Base-by-base conservation (phyloP, 169 alveolate genomes). In the Babesia divergens region DNA sequence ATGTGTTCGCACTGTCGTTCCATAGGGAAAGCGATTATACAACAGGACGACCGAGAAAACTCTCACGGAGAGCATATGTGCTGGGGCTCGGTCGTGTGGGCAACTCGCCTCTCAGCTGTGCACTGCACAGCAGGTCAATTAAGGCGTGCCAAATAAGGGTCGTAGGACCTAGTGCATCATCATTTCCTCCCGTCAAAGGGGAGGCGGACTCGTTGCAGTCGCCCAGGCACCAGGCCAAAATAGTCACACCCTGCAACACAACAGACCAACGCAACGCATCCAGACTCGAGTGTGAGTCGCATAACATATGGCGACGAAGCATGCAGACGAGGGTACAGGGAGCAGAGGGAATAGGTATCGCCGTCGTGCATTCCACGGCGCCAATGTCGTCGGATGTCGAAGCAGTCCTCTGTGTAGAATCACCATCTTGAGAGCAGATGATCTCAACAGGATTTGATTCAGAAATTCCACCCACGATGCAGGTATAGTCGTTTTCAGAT, bases 131-230 rank as follows among this genome's bases (percentile, higher is more conserved):
- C 1, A 44, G 31, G 22, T 62, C 72, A 5, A 46, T 46, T 47
- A 62, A 24, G 1, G 72, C 59, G 6, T 50, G 38, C 72, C 72
- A 62, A 2, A 62, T 62, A 24, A 59, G 72, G n/a, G 51, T 6
- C 26, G 35, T 32, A 1, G 46, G 46, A 26, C 72, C 72, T 13
- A 62, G 13, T 1, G 28, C 29, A 4, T 9, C 72, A 13, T 62
- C 51, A 4, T 5, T 18, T 31, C 20, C 24, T 14, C 1, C 11
- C 11, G 8, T 6, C 18, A 20, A 11, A 6, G 47, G 44, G 18
- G 6, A 0, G 11, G 7, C 35, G 16, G 59, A 22, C 9, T 44
- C 62, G 0, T 43, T 8, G 29, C 47, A 26, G 6, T 47, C 46
- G 34, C 13, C 28, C 44, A 62, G 5, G 49, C 6, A 44, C 4